Conservation (phyloP, 2,329 filamentous ascomycete species). For the Scopulariopsis brevicaulis region DNA sequence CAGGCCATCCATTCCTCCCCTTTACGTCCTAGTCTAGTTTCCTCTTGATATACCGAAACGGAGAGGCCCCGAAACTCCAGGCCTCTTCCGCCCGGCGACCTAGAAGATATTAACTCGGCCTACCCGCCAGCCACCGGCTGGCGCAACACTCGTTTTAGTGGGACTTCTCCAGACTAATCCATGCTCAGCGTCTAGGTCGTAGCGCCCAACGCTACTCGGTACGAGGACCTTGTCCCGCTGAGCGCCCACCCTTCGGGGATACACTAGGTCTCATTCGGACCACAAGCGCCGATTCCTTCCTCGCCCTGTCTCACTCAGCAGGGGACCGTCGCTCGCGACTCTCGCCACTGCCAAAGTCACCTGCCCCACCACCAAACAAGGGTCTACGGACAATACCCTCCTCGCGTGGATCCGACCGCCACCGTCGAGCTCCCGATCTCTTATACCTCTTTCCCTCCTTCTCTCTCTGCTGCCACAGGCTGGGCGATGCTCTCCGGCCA, state of each 20-base stretch:
- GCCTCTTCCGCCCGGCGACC: background rate
- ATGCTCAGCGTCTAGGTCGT: background rate
- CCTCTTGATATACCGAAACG: background rate
- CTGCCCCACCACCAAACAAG: constrained; percentile 5
- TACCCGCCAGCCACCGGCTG: background rate
- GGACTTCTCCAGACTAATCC: background rate
- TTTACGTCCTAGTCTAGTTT: background rate
- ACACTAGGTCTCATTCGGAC: constrained; percentile 4
- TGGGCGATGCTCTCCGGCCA: constrained; percentile 3
- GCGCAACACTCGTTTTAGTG: background rate
- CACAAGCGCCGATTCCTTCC: constrained; percentile 1
- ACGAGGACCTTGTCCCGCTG: background rate
- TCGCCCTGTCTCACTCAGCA: constrained; percentile 4
- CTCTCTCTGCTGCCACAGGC: background rate
- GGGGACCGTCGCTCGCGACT: constrained; percentile 1
- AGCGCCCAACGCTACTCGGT: background rate
- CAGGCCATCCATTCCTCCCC: background rate
- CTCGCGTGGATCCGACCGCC: constrained; percentile 3
- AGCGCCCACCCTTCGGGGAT: constrained; percentile 1
- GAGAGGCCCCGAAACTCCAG: background rate
- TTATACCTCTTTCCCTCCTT: background rate
- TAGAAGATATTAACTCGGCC: background rate
- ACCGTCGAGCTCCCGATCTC: constrained; percentile 2
- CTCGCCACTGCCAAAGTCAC: constrained; percentile 5
- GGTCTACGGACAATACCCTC: constrained; percentile 4